Base-by-base conservation (phyloP, 2,329 filamentous ascomycete genomes). In the Trichoderma cornu-damae region DNA sequence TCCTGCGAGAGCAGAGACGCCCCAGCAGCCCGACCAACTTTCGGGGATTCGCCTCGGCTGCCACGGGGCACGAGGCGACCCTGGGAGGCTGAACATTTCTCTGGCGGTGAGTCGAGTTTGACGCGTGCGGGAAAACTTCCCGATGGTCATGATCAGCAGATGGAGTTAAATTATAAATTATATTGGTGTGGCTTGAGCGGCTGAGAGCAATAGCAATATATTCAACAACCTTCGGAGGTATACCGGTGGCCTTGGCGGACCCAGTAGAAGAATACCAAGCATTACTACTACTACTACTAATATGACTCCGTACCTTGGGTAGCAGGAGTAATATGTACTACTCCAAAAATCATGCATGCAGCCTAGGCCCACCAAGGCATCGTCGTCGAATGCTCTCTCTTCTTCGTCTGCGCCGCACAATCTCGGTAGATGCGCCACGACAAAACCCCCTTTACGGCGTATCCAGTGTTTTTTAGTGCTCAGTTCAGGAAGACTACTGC, bases 171-270 rank as follows among this genome's bases (percentile, higher is more conserved):
- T n/a, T n/a, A n/a, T n/a, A n/a, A n/a, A n/a, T n/a, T n/a, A n/a
- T n/a, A 53, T 35, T 35, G 42, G 20, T 44, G 50, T 53, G 50
- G 50, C 50, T 53, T 53, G 50, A 44, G 50, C 47, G 47, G 47
- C 50, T 53, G 50, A 53, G 50, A 26, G 9, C 20, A 43, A 44
- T 28, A 35, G n/a, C n/a, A n/a, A 20, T 22, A 18, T 35, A 35
- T n/a, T n/a, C 28, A 42, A 30, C 24, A 34, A 11, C 26, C 16
- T 24, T 28, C 20, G 28, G 28, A 30, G n/a, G 50, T 35, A 52
- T 24, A 4, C 37, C n/a, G 20, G 18, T n/a, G 14, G 35, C 26
- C 24, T 32, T 51, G 35, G 48, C 35, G 50, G 20, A 24, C 28
- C 20, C 14, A 16, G 18, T 11, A 32, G 24, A 30, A 20, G 18